A percentile compares a stretch with the other conserved stretches of the same genome.
These are phyloP conservation scores for Hyphopichia fennica DNA, from an alignment of 1,139 yeast species.

Conservation along the genomic window DNA sequence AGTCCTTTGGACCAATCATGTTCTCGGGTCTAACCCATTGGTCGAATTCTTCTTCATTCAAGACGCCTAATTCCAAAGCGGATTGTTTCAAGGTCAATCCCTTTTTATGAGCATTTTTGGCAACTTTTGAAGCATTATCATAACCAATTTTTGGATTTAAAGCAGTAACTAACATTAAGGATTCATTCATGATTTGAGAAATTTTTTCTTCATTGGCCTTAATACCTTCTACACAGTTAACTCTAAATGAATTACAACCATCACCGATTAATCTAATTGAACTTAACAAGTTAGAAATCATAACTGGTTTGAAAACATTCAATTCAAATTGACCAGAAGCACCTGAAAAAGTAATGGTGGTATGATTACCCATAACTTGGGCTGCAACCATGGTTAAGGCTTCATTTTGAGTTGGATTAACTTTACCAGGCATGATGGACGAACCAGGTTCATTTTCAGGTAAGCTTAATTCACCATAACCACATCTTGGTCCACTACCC, in stretches of 20 bases:
- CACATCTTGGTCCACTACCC: constrained; percentile 99
- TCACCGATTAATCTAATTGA: constrained; percentile 89
- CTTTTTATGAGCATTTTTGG: constrained; percentile 97
- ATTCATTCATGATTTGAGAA: constrained; percentile 83
- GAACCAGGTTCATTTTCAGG: constrained; percentile 99
- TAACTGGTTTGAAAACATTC: constrained; percentile 95
- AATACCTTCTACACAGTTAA: constrained; percentile 94
- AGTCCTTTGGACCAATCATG: constrained; percentile 86
- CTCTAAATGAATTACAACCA: constrained; percentile 84
- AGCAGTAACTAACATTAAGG: constrained; percentile 97
- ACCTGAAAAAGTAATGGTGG: constrained; percentile 94
- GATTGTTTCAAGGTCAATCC: constrained; percentile 93
- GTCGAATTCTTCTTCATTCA: constrained; percentile 83
- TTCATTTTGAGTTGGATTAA: constrained; percentile 98
- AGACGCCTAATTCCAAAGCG: constrained; percentile 85
- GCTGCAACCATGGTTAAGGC: constrained; percentile 98
- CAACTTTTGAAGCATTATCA: constrained; percentile 95
- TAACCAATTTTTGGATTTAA: constrained; percentile 98
- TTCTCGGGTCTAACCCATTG: constrained; percentile 97
- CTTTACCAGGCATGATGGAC: constrained; percentile 99
- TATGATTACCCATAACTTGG: constrained; percentile 95
- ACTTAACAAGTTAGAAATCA: constrained; percentile 85
- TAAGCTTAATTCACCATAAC: constrained; percentile 90
- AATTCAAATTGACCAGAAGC: constrained; percentile 98
- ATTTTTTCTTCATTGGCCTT: constrained; percentile 86